These are phyloP conservation scores for Nicotiana noctiflora DNA, from an alignment of 257 asterid genomes.

Conservation along the genomic window DNA sequence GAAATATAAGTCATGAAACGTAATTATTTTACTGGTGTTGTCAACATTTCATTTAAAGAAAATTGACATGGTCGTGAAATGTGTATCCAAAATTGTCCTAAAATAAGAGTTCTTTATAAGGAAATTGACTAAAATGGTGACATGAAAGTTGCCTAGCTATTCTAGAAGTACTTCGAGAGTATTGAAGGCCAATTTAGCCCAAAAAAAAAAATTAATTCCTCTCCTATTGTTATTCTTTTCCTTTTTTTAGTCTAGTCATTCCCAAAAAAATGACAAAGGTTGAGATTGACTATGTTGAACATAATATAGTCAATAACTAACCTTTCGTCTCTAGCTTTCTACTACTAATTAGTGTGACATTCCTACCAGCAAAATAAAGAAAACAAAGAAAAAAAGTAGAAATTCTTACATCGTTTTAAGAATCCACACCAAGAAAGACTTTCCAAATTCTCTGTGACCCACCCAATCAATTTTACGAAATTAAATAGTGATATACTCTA, in stretches of 20 bases:
- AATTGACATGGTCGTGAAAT: not conserved
- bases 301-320: not conserved
- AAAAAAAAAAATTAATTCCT: too few relatives aligned
- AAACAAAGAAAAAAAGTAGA: not conserved
- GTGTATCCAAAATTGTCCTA: not conserved
- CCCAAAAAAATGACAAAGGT: not conserved
- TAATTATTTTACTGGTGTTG: not conserved
- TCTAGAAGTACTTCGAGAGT: not conserved
- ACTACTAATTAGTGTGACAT: not conserved
- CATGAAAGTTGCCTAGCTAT: not conserved
- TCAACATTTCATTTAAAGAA: not conserved
- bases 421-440: slow-evolving; percentile 1
- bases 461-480: not conserved
- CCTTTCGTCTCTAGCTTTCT: not conserved
- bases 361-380: not conserved
- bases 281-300: not conserved
- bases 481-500: not conserved
- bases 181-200: not conserved
- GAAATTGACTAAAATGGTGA: slow-evolving; percentile 5
- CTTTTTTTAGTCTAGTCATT: not conserved
- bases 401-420: not conserved
- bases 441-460: not conserved
- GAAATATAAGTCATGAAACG: not conserved
- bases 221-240: not conserved
- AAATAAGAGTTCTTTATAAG: not conserved